Evolutionary conservation across 441 rosid genomes (phyloP).

Genomic region (Brassica balearica): DNA sequence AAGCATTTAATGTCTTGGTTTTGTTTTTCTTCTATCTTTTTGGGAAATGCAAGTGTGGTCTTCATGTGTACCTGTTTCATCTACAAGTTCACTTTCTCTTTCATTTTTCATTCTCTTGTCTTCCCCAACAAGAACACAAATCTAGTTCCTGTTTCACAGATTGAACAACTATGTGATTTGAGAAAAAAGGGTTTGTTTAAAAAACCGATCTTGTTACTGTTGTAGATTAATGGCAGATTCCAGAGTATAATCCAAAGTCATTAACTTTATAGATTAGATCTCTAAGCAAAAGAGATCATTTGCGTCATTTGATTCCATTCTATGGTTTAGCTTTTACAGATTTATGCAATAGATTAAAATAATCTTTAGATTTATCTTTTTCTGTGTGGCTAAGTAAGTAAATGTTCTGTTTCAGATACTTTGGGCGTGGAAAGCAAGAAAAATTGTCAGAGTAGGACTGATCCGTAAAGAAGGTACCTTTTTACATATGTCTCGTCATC

Average conservation of each 20-base stretch:
- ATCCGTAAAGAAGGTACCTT: constrained; percentile 38
- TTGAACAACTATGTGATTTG: constrained; percentile 2
- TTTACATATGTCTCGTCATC: constrained; percentile 5
- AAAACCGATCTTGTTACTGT: constrained; percentile 17
- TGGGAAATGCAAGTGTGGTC: constrained; percentile 43
- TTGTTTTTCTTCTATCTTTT: constrained; percentile 24
- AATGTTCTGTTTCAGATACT: constrained; percentile 22
- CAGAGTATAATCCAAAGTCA: constrained; percentile 35
- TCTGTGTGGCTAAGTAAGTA: constrained; percentile 17
- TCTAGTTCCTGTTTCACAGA: neutral
- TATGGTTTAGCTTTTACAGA: constrained; percentile 32
- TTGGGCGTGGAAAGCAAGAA: constrained; percentile 36
- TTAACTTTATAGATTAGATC: constrained; percentile 15
- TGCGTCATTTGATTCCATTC: constrained; percentile 42
- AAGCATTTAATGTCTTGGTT: constrained; percentile 40
- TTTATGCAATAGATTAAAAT: constrained; percentile 34
- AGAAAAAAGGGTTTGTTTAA: neutral
- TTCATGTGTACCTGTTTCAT: constrained; percentile 22
- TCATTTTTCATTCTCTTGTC: constrained; percentile 10
- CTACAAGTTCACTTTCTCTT: neutral
- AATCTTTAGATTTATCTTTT: constrained; percentile 29
- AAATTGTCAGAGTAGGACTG: constrained; percentile 32
- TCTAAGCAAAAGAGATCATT: constrained; percentile 28
- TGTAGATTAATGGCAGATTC: constrained; percentile 33
- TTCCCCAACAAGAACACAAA: neutral